A percentile compares a stretch with the other conserved stretches of the same genome.
Conservation (phyloP, 176 grass and related monocot species). For the Musa troglodytarum region DNA sequence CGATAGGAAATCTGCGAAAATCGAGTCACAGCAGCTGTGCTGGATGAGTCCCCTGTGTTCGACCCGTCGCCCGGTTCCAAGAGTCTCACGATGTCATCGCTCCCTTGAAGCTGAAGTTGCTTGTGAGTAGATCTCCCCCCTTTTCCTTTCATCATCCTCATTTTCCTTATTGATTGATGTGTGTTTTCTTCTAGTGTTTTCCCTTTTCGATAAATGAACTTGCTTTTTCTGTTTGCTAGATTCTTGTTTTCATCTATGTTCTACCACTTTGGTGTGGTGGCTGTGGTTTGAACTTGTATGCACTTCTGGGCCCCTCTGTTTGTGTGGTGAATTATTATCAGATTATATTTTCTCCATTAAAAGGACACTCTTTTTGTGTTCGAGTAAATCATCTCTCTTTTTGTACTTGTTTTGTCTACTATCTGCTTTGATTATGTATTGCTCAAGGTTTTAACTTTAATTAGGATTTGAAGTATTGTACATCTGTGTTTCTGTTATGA, state of each 20-base stretch:
- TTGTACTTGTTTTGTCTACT: too few species aligned
- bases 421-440: too few species aligned
- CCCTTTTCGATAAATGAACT: too few species aligned
- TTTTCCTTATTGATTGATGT: background rate
- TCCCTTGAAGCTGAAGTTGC: constrained; percentile 45
- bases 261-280: background rate
- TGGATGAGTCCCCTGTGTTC: constrained; percentile 12
- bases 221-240: background rate
- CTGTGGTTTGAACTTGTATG: background rate
- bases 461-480: too few species aligned
- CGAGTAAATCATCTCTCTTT: too few species aligned
- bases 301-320: background rate
- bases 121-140: constrained; percentile 19
- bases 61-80: background rate
- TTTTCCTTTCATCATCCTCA: background rate
- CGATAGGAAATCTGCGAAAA: background rate
- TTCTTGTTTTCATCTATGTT: background rate
- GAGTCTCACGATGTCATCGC: constrained; percentile 13
- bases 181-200: background rate
- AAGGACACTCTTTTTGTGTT: too few species aligned
- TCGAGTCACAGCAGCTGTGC: constrained; percentile 15
- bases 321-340: background rate
- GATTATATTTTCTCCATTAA: background rate
- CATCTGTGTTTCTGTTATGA: too few species aligned
- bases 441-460: too few species aligned